A percentile compares a stretch with the other conserved stretches of the same genome.
Conservation (phyloP, 1,284 basidiomycete genomes). For the Cutaneotrichosporon sp. region DNA sequence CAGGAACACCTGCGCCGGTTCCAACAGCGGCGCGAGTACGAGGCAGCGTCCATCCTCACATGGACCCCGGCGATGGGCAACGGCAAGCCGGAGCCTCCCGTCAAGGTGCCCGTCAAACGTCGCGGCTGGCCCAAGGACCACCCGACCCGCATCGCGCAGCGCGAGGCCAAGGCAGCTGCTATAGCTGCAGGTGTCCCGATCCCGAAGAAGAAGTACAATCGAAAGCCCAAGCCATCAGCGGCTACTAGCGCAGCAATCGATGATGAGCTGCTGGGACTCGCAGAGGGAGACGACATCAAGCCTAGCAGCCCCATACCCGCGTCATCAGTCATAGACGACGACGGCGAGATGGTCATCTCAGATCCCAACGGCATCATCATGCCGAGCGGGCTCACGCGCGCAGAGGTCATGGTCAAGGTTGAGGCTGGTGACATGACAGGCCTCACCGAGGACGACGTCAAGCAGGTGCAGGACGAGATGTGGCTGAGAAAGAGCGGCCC, state of each 20-base stretch:
- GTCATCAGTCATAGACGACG: constrained; percentile 25
- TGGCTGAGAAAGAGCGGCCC: constrained; percentile 42
- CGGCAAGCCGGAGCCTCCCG: constrained; percentile 11
- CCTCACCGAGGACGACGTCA: constrained; percentile 46
- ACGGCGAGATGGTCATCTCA: constrained; percentile 14
- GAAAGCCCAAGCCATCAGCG: constrained; percentile 26
- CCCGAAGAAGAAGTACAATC: constrained; percentile 32
- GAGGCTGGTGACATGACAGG: constrained; percentile 35
- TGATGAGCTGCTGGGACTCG: constrained; percentile 47
- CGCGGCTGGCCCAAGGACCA: constrained; percentile 37
- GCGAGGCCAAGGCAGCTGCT: constrained; percentile 36
- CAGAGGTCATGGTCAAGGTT: constrained; percentile 40
- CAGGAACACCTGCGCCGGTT: constrained; percentile 39
- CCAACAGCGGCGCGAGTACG: constrained; percentile 41
- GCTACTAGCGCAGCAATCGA: constrained; percentile 37
- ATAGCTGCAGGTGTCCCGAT: constrained; percentile 28
- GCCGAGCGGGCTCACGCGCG: constrained; percentile 42
- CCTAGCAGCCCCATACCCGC: constrained; percentile 19
- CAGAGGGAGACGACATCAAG: constrained; percentile 34
- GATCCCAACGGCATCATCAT: constrained; percentile 37
- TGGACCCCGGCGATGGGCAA: constrained; percentile 24
- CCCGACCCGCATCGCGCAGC: constrained; percentile 33
- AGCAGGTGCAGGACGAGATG: constrained; percentile 50
- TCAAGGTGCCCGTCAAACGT: constrained; percentile 27
- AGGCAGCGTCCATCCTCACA: constrained; percentile 34